phyloP scores from a whole-genome alignment of 768 basidiomycete species.

The Boletus reticulatus region DNA sequence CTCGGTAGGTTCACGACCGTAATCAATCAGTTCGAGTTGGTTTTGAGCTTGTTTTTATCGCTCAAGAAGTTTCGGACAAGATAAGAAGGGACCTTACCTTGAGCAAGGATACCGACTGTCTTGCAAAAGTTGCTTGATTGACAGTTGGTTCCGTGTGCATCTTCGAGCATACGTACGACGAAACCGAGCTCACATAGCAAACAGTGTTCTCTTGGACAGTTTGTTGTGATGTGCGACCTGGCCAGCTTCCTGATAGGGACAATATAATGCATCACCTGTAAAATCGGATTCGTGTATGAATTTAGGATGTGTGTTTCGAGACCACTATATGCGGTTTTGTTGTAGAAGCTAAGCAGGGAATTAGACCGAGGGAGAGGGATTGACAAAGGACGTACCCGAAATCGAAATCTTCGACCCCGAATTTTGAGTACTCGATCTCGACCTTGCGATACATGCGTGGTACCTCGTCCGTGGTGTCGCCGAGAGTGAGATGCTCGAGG shows the following conservation, averaged over 20 bases:
- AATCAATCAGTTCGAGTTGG: conserved; percentile 87
- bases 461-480: conserved; percentile 56
- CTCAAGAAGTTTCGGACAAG: not conserved
- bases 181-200: conserved; percentile 95
- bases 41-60: conserved; percentile 49
- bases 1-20: conserved; percentile 70
- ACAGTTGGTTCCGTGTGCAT: conserved; percentile 91
- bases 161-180: conserved; percentile 91
- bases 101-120: conserved; percentile 84
- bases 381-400: conserved; percentile 63
- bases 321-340: conserved; percentile 86
- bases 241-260: conserved; percentile 76
- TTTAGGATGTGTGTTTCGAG: conserved; percentile 96
- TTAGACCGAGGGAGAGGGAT: not conserved
- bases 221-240: conserved; percentile 87
- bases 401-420: conserved; percentile 98
- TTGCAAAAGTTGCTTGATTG: conserved; percentile 98
- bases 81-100: conserved; percentile 49
- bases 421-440: conserved; percentile 98
- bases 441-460: conserved; percentile 86
- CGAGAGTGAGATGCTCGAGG: conserved; percentile 50
- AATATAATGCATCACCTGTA: conserved; percentile 89
- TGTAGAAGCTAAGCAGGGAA: conserved; percentile 70
- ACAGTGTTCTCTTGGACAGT: conserved; percentile 90
- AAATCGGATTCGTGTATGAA: conserved; percentile 90